Base-by-base conservation (phyloP, 495 filamentous ascomycete genomes). In the Hypoxylon lenormandii region DNA sequence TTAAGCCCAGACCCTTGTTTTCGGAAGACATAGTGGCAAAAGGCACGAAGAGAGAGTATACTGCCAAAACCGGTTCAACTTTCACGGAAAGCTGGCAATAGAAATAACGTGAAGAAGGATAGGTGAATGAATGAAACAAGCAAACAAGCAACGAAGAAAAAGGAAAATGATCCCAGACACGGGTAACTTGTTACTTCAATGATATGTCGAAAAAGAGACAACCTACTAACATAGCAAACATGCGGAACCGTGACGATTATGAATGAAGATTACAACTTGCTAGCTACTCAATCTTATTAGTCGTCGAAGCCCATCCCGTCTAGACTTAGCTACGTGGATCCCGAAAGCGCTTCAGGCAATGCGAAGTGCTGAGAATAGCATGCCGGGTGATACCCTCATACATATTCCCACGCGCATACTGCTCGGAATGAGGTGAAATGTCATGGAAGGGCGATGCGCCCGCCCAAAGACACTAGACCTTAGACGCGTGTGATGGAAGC, bases 11-110 rank as follows among this genome's bases (percentile, higher is more conserved):
- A 30, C 60, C 60, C 60, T 72, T 76, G 26, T 64, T 63, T 30
- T 74, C 69, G 59, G 59, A 69, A 68, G 74, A 65, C 74, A 76
- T 76, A 30, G 46, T 65, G 28, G 53, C 19, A 62, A 61, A 23
- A 51, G 47, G 16, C 18, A 50, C 42, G 28, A 15, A 48, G 28
- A 50, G 40, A 56, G 40, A 56, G 37, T 54, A 56, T 70, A 60
- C 19, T n/a, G 40, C n/a, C 30, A n/a, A 56, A 33, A 28, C 36
- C 21, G 28, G 18, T 55, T 52, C 40, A 61, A 64, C 64, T 54
- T 48, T 64, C 59, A 47, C 64, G 47, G 69, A 72, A 72, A 46
- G 69, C 46, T 30, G 59, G 51, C 56, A 26, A 53, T 48, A 21
- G 15, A 37, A 37, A 53, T 38, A 47, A 60, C 0, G 26, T n/a